Percentiles rank a stretch among this genome's conserved stretches.
Conservation (phyloP, 2,329 filamentous ascomycete species). For the Cytospora schulzeri region DNA sequence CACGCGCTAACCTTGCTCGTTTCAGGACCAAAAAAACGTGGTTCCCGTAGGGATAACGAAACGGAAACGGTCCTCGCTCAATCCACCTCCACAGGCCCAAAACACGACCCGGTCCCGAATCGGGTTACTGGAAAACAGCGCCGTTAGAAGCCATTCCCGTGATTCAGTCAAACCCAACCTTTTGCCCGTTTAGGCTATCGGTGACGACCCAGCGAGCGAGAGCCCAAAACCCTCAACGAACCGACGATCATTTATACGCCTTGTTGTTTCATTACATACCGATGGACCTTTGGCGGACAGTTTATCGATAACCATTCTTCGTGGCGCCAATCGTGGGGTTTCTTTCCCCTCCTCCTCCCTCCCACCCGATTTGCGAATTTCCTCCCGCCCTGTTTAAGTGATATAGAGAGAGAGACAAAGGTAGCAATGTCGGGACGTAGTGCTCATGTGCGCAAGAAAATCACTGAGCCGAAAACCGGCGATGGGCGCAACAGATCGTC, state of each 20-base stretch:
- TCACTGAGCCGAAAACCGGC: slow-evolving; percentile 46
- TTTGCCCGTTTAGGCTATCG: background rate
- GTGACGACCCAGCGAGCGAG: background rate
- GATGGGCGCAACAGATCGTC: slow-evolving; percentile 43
- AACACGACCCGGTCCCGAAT: background rate
- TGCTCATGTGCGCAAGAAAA: slow-evolving; percentile 61
- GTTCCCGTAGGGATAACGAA: background rate
- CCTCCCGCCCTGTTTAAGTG: background rate
- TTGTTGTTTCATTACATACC: background rate
- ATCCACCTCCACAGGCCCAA: background rate
- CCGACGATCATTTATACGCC: background rate
- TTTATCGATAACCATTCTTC: background rate
- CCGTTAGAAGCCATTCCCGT: background rate
- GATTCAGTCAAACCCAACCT: background rate
- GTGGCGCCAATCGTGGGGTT: too few relatives aligned
- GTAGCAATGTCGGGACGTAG: slow-evolving; percentile 57
- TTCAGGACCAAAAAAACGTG: background rate
- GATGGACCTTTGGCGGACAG: background rate
- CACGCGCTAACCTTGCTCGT: background rate
- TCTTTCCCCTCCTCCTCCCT: too few relatives aligned
- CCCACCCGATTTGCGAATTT: background rate
- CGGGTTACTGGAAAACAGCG: too few relatives aligned
- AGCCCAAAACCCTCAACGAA: background rate
- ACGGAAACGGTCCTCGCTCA: background rate
- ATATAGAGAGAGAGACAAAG: background rate